Evolutionary conservation across 1,284 basidiomycete species (phyloP), one percentile per base, ranked within the genome.

Genomic region (Ceratobasidium papillatum): DNA sequence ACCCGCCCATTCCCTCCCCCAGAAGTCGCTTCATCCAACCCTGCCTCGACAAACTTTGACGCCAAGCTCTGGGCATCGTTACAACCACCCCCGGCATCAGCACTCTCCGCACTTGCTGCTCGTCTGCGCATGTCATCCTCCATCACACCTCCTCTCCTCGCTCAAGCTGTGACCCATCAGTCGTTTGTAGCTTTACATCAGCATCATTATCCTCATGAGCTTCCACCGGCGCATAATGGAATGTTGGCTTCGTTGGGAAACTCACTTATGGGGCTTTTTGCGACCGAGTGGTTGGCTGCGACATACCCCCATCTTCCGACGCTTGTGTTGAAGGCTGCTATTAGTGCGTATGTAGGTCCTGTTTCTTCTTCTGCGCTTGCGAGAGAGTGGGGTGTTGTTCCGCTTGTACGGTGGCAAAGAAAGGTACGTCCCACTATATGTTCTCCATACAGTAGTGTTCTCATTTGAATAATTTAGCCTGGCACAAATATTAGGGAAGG

Each of bases 251-350:
- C 88, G 0, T 83, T 98, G 5, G 97, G 97, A 38, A 99, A 99
- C 83, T 88, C 93, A 0, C 86, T 99, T 69, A 87, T 99, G 80
- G 97, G 97, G 66, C 86, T 99, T 49, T 94, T 99, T 78, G 93
- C 94, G 3, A 86, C 93, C 0, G 97, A 99, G 84, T 90, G 92
- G 81, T 83, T 99, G 38, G 88, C 94, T 75, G 86, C 91, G 8
- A 86, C 90, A 59, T 99, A 93, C 82, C 97, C 98, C 0, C 91
- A 98, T 81, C 87, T 99, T 27, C 97, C 97, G 0, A 95, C 94
- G 27, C 88, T 92, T 66, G 94, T 95, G 22, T 84, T 96, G 79
- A 96, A 98, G 83, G 91, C 93, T 8, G 95, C 94, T 9, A 89
- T 98, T 64, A 95, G 94, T 52, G 93, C 95, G 47, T 94, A 94